A percentile compares a stretch with the other conserved stretches of the same genome.
Conservation (phyloP, 805 yeast species). For the Helenozyma rhizophorensis region DNA sequence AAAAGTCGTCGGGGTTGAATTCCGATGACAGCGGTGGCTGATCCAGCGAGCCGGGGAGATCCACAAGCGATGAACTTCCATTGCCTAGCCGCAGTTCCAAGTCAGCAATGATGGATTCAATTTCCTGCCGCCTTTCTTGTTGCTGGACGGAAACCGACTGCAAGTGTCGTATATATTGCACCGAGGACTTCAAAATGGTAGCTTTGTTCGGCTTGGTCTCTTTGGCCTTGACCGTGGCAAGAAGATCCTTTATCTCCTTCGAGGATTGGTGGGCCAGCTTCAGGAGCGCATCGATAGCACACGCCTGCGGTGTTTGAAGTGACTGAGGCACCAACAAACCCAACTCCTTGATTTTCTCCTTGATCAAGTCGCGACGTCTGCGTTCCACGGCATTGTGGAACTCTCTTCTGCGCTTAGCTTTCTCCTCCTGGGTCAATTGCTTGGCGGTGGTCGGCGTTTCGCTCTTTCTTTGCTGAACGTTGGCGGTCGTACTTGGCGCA, state of each 20-base stretch:
- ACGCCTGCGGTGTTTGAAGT: slow-evolving; percentile 45
- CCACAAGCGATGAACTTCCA: no score
- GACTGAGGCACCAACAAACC: slow-evolving; percentile 80
- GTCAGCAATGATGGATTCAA: slow-evolving; percentile 25
- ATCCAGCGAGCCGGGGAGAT: no score
- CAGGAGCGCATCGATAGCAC: slow-evolving; percentile 41
- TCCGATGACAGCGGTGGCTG: no score
- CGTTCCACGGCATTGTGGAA: slow-evolving; percentile 94
- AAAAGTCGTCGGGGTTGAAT: no score
- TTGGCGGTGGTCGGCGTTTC: slow-evolving; percentile 24
- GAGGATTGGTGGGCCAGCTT: slow-evolving; percentile 26
- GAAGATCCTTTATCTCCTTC: slow-evolving; percentile 31
- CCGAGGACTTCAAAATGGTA: slow-evolving; percentile 69
- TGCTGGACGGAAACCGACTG: slow-evolving; percentile 58
- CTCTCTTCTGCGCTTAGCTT: slow-evolving; percentile 73
- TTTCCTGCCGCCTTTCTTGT: slow-evolving; percentile 39
- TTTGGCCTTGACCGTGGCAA: slow-evolving; percentile 41
- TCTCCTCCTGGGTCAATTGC: slow-evolving; percentile 58
- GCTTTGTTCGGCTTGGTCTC: slow-evolving; percentile 83
- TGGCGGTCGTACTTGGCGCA: slow-evolving; percentile 8
- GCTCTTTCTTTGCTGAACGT: slow-evolving; percentile 2
- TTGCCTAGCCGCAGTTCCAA: slow-evolving; percentile 10
- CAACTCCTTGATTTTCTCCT: slow-evolving; percentile 80
- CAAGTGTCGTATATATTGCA: slow-evolving; percentile 71
- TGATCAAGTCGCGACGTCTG: slow-evolving; percentile 84